Conservation (phyloP, 768 basidiomycete genomes). For the Paxillus ammoniavirescens region DNA sequence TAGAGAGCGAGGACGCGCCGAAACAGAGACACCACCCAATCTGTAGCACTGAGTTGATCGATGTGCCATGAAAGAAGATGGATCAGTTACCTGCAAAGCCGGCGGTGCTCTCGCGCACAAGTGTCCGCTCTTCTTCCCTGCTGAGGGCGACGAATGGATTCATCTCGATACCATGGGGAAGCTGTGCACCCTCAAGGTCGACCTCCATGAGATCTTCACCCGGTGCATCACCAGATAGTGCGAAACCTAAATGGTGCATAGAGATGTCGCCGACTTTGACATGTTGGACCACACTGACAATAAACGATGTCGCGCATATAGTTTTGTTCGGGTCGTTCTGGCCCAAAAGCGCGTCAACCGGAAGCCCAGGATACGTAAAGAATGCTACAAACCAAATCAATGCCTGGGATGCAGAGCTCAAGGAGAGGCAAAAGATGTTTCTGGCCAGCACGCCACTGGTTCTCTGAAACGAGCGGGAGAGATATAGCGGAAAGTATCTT, state of each 20-base stretch:
- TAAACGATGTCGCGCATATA: conserved; percentile 76
- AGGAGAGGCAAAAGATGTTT: conserved; percentile 86
- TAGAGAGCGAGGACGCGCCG: conserved; percentile 78
- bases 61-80: background rate
- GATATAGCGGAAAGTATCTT: conserved; percentile 79
- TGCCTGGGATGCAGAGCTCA: conserved; percentile 87
- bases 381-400: conserved; percentile 65
- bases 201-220: conserved; percentile 55
- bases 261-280: conserved; percentile 79
- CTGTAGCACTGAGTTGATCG: conserved; percentile 34
- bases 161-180: conserved; percentile 50
- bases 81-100: conserved; percentile 63
- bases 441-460: conserved; percentile 81
- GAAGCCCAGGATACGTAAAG: background rate
- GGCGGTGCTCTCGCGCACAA: conserved; percentile 76
- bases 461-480: conserved; percentile 73
- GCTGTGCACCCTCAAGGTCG: conserved; percentile 41
- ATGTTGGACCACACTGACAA: conserved; percentile 68
- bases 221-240: conserved; percentile 52
- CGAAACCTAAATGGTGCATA: conserved; percentile 53
- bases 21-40: conserved; percentile 80
- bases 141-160: conserved; percentile 40
- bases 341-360: background rate
- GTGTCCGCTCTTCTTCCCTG: conserved; percentile 65
- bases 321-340: conserved; percentile 84